Evolutionary conservation across 345 rosid genomes (phyloP).

Genomic region (Eucalyptus albens): DNA sequence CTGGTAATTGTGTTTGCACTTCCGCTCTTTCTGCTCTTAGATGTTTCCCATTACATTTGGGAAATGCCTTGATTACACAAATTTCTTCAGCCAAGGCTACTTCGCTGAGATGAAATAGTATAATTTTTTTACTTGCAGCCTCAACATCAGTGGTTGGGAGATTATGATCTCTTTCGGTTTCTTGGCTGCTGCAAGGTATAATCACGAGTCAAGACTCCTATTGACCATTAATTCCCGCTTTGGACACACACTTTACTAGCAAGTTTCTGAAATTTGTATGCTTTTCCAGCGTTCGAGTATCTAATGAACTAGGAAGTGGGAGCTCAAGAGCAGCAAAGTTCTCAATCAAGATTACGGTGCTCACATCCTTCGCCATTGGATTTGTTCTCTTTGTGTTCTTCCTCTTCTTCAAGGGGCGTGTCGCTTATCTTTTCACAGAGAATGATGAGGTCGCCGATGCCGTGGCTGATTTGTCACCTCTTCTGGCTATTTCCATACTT

Average conservation of each 20-base stretch:
- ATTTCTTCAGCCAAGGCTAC: background rate
- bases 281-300: constrained; percentile 58
- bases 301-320: constrained; percentile 76
- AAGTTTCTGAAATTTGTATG: background rate
- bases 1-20: constrained; percentile 25
- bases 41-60: background rate
- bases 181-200: constrained; percentile 61
- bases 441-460: constrained; percentile 36
- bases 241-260: background rate
- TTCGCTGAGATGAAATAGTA: background rate
- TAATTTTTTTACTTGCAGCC: constrained; percentile 10
- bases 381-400: constrained; percentile 26
- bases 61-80: background rate
- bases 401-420: constrained; percentile 30
- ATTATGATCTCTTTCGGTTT: constrained; percentile 82
- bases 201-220: background rate
- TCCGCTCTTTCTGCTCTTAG: background rate
- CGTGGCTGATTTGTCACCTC: constrained; percentile 55
- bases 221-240: background rate
- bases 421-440: constrained; percentile 54
- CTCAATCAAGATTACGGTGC: constrained; percentile 20
- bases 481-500: constrained; percentile 28
- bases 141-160: constrained; percentile 67
- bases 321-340: constrained; percentile 34
- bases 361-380: constrained; percentile 48